Conservation (phyloP, 2,329 filamentous ascomycete genomes). For the Corinectria fuckeliana region DNA sequence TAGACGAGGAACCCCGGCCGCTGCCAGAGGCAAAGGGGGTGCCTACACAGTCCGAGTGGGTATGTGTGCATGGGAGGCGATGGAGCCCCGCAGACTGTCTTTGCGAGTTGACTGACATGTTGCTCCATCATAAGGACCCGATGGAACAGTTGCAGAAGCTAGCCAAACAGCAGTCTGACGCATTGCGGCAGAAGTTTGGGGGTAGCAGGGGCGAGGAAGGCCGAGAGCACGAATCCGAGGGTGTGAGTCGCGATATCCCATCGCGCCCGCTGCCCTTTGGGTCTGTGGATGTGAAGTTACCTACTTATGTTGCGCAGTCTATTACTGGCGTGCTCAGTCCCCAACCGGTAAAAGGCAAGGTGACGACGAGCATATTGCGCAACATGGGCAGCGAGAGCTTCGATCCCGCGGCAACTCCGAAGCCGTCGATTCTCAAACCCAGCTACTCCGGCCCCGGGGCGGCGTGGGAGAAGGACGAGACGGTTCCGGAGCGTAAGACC, state of each 20-base stretch:
- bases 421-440: conserved; percentile 47
- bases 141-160: conserved; percentile 73
- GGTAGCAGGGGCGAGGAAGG: conserved; percentile 39
- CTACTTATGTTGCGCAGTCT: conserved; percentile 38
- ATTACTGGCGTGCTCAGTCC: conserved; percentile 46
- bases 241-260: conserved; percentile 53
- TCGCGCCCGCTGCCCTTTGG: conserved; percentile 59
- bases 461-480: conserved; percentile 60
- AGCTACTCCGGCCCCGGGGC: conserved; percentile 58
- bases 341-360: conserved; percentile 51
- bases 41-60: conserved; percentile 89
- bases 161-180: conserved; percentile 68
- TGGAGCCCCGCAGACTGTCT: conserved; percentile 60
- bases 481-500: conserved; percentile 44
- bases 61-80: conserved; percentile 71
- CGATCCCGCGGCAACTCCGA: conserved; percentile 22
- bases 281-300: conserved; percentile 50
- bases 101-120: conserved; percentile 62
- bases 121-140: conserved; percentile 68
- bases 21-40: conserved; percentile 83
- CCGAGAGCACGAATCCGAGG: conserved; percentile 30
- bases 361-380: conserved; percentile 44
- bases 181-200: conserved; percentile 62
- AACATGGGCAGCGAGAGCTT: conserved; percentile 36
- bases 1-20: conserved; percentile 61